Evolutionary conservation across 345 rosid species (phyloP).

Genomic region (Citrus sinensis): DVS_A1.0 CM039163.1:46779001-46779500

Average conservation of each 20-base stretch:
- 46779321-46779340: not conserved
- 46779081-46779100: not conserved
- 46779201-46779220: not conserved
- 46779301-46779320: not conserved
- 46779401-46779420: not conserved
- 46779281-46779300: not conserved
- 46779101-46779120: not conserved
- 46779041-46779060: not conserved
- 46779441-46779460: constrained; percentile 28
- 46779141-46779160: not conserved
- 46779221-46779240: not conserved
- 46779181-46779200: not conserved
- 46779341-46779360: not conserved
- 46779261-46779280: not conserved
- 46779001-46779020: not conserved
- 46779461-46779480: not conserved
- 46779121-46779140: not conserved
- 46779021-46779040: not conserved
- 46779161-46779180: not conserved
- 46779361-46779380: not conserved
- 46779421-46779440: constrained; percentile 25
- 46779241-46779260: not conserved
- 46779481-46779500: not conserved
- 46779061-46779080: not conserved
- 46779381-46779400: not conserved